Evolutionary conservation across 371 early-diverging fungal species (phyloP).

Genomic region (Syncephalastrum monosporum): DNA sequence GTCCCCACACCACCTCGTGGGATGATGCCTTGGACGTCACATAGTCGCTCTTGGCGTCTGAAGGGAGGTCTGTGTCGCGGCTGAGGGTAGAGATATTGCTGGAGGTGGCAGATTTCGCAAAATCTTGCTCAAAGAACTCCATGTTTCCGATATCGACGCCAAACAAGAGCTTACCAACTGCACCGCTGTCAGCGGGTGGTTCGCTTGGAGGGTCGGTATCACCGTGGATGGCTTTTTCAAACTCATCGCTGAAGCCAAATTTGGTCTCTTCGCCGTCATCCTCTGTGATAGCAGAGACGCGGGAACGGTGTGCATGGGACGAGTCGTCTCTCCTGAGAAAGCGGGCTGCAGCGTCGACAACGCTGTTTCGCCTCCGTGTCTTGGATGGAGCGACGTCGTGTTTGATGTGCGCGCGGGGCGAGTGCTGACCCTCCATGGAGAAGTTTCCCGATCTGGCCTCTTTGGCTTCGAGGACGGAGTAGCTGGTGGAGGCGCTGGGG

Average conservation of each 20-base stretch:
- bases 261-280: conserved; percentile 2
- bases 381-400: too few species aligned
- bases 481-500: conserved; percentile 20
- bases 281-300: conserved; percentile 11
- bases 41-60: conserved; percentile 32
- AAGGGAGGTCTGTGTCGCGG: background rate
- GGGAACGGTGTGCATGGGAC: background rate
- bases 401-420: too few species aligned
- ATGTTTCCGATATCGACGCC: conserved; percentile 30
- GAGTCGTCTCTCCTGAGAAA: conserved; percentile 14
- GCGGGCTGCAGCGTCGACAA: conserved; percentile 24
- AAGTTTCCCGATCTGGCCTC: conserved; percentile 5
- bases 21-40: conserved; percentile 11
- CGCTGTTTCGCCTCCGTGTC: conserved; percentile 17
- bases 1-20: conserved; percentile 20
- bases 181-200: conserved; percentile 7
- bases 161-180: conserved; percentile 30
- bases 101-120: conserved; percentile 14
- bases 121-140: conserved; percentile 23
- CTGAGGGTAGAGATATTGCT: conserved; percentile 14
- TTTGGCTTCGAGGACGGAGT: conserved; percentile 18
- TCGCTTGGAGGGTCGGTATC: background rate
- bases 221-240: conserved; percentile 14
- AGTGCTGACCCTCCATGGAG: too few species aligned
- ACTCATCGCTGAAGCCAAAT: conserved; percentile 16